Conservation (phyloP, 176 grass and related monocot genomes). For the Saccharum spontaneum region DNA sequence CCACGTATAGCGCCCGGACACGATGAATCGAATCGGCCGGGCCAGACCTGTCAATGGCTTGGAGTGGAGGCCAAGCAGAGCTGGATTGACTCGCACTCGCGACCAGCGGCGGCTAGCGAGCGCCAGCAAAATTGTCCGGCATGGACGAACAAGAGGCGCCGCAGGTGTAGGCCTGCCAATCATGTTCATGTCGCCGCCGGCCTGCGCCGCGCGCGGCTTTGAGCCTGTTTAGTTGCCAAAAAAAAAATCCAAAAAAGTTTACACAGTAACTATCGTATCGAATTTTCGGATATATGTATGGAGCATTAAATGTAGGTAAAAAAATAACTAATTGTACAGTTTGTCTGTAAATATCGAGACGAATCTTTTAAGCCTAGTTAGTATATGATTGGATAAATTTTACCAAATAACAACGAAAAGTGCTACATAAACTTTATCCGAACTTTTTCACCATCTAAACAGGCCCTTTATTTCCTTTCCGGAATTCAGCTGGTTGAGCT, state of each 20-base stretch:
- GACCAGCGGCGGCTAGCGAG: neutral
- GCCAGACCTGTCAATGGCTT: constrained; percentile 8
- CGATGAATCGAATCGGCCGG: neutral
- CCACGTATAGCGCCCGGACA: neutral
- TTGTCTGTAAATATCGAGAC: too few species aligned
- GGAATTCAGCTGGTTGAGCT: neutral
- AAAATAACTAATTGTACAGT: too few species aligned
- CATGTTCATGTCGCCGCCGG: neutral
- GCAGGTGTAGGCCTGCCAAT: neutral
- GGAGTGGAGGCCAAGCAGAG: constrained; percentile 12
- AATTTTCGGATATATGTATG: too few species aligned
- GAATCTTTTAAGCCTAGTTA: too few species aligned
- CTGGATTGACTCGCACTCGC: neutral
- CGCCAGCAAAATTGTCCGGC: neutral
- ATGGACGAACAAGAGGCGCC: neutral
- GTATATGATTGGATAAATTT: too few species aligned
- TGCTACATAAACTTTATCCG: too few species aligned
- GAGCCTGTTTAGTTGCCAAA: too few species aligned
- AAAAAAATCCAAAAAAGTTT: too few species aligned
- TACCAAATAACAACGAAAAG: too few species aligned
- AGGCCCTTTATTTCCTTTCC: neutral
- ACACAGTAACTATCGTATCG: too few species aligned
- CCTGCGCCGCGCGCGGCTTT: neutral
- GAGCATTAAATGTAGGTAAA: too few species aligned
- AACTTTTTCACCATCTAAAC: too few species aligned